Percentiles rank a stretch among this genome's conserved stretches.
Conservation (phyloP, 2,329 filamentous ascomycete species). For the Aspergillus sp. region DNA sequence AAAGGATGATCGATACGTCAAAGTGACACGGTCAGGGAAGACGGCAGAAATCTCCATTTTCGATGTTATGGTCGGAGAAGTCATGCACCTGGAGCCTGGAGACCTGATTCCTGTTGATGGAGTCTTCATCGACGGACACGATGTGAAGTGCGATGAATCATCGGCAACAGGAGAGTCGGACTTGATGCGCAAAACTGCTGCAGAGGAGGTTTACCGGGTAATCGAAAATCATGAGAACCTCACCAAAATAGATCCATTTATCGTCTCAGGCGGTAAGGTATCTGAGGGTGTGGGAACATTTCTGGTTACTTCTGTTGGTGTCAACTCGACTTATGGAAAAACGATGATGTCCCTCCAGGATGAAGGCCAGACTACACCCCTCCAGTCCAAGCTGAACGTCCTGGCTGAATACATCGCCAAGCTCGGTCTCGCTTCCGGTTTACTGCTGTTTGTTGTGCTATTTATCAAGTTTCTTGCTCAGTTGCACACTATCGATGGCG, state of each 20-base stretch:
- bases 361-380: slow-evolving; percentile 70
- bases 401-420: slow-evolving; percentile 79
- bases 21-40: slow-evolving; percentile 70
- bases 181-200: slow-evolving; percentile 62
- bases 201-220: slow-evolving; percentile 59
- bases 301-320: slow-evolving; percentile 68
- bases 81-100: slow-evolving; percentile 68
- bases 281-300: slow-evolving; percentile 72
- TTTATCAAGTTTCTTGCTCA: slow-evolving; percentile 71
- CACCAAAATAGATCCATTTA: slow-evolving; percentile 71
- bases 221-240: slow-evolving; percentile 58
- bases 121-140: slow-evolving; percentile 63
- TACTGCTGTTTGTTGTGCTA: slow-evolving; percentile 71
- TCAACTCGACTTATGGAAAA: slow-evolving; percentile 70
- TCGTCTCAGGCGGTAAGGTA: slow-evolving; percentile 73
- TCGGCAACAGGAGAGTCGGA: slow-evolving; percentile 74
- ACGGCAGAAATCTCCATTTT: slow-evolving; percentile 65
- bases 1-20: slow-evolving; percentile 70
- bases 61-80: slow-evolving; percentile 68
- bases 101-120: slow-evolving; percentile 69
- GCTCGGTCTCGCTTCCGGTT: slow-evolving; percentile 64
- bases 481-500: slow-evolving; percentile 48
- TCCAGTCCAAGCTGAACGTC: slow-evolving; percentile 72
- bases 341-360: slow-evolving; percentile 74
- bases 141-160: slow-evolving; percentile 68